Evolutionary conservation across 176 grass and related monocot species (phyloP), one percentile per base, ranked within the genome.

Genomic region (Oryza glaberrima): DNA sequence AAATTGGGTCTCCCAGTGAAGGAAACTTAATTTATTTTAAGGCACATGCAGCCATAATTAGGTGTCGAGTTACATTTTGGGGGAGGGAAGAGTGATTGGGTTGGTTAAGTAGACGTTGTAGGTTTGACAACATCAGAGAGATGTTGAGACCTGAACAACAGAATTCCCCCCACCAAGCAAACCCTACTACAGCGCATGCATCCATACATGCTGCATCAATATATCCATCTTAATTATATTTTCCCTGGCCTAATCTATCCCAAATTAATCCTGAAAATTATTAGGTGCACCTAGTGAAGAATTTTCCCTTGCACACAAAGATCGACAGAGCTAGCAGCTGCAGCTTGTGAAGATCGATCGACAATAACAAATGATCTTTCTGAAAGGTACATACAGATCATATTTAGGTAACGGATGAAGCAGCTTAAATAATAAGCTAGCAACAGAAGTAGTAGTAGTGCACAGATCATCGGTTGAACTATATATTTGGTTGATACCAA

Each of bases 31-130:
- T n/a, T n/a, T 85, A 90, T 83, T 92, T 85, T 77, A 81, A 88
- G 85, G 90, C 76, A 78, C 88, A 75, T 90, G 87, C 76, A 78
- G 85, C 74, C 76, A 84, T 76, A 78, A 83, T 84, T 87, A 88
- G 88, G 88, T 84, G 82, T 74, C 17, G 68, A 79, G 84, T 83
- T 83, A 70, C 76, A 86, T 68, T 68, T 28, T 60, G 83, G 61
- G 46, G 38, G 68, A 73, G 46, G 75, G 86, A 87, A 89, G 78
- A 88, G 83, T 49, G 89, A 94, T 69, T 69, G 81, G 94, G 91
- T 97, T 97, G 89, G 94, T 97, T 92, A 92, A 93, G 94, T 97
- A 97, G 94, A 97, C 85, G 91, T 92, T 94, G 84, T 92, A 92
- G 94, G 94, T 92, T 92, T 83, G 94, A 97, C 94, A 97, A 94